A percentile compares a stretch with the other conserved stretches of the same genome.
Evolutionary conservation across 495 filamentous ascomycete genomes (phyloP).

Genomic region (Penicillium egyptiacum): DNA sequence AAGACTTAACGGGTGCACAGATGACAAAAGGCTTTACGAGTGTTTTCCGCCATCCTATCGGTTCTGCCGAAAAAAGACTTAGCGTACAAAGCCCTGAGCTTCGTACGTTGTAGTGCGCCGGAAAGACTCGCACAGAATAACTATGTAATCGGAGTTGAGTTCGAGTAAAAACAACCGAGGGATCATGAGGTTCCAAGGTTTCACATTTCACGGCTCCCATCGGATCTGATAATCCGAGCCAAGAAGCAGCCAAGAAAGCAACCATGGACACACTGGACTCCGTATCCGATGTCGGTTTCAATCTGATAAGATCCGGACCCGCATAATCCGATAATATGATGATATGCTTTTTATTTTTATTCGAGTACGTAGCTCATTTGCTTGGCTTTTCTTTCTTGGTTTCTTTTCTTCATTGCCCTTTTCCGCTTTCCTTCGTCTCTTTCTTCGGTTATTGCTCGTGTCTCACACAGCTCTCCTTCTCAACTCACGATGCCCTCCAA

Average conservation of each 20-base stretch:
- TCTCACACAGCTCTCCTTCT: background rate
- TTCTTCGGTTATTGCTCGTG: background rate
- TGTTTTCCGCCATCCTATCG: background rate
- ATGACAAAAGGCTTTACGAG: no score
- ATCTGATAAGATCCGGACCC: slow-evolving; percentile 16
- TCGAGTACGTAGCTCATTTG: background rate
- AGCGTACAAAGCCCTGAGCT: background rate
- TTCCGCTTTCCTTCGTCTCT: background rate
- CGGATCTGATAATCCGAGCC: slow-evolving; percentile 16
- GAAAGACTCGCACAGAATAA: background rate
- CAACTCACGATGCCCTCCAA: slow-evolving; percentile 34
- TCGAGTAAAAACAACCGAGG: background rate
- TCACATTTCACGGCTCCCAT: background rate
- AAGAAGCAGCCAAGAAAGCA: slow-evolving; percentile 1
- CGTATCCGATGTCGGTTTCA: slow-evolving; percentile 12
- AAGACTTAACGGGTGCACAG: background rate
- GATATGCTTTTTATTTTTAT: background rate
- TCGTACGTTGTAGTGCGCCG: background rate
- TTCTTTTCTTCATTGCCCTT: background rate
- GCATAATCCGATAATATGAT: slow-evolving; percentile 4
- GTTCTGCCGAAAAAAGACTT: background rate
- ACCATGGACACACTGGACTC: background rate
- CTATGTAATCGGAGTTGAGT: background rate
- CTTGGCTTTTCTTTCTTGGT: background rate
- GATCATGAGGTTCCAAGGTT: background rate